Evolutionary conservation across 306 rosid genomes (phyloP).

Genomic region (Rosa chinensis): DNA sequence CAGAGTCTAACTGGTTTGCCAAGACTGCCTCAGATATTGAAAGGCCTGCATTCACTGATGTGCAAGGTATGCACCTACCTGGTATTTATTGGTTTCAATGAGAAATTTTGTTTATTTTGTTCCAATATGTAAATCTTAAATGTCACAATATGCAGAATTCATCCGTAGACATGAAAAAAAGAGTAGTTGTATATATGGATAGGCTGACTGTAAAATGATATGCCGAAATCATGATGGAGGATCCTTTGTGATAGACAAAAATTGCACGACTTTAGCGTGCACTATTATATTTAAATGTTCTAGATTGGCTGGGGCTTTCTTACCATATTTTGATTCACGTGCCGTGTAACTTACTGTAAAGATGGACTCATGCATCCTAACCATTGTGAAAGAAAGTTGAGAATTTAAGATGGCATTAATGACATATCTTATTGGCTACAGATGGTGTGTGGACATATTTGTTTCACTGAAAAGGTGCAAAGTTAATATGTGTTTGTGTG

Average conservation of each 20-base stretch:
- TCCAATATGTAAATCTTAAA: neutral
- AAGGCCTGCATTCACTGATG: slow-evolving; percentile 38
- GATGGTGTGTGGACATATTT: neutral
- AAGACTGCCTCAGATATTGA: slow-evolving; percentile 42
- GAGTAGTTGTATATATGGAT: neutral
- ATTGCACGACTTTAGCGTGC: neutral
- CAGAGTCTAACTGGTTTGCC: slow-evolving; percentile 35
- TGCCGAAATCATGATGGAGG: neutral
- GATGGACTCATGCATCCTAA: neutral
- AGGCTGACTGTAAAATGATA: neutral
- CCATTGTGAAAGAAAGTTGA: neutral
- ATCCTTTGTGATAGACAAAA: neutral
- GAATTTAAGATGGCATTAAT: neutral
- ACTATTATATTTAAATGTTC: neutral
- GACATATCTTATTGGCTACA: neutral
- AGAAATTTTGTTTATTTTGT: neutral
- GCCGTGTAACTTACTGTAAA: neutral
- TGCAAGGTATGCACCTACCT: slow-evolving; percentile 52
- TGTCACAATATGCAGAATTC: neutral
- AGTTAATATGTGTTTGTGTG: neutral
- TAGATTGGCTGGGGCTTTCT: neutral
- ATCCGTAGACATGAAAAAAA: slow-evolving; percentile 1
- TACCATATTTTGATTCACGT: slow-evolving; percentile 11
- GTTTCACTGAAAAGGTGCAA: neutral
- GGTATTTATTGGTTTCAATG: neutral